Base-by-base conservation (phyloP, 225 moss, liverwort and hornwort species). In the Climacium dendroides region DNA sequence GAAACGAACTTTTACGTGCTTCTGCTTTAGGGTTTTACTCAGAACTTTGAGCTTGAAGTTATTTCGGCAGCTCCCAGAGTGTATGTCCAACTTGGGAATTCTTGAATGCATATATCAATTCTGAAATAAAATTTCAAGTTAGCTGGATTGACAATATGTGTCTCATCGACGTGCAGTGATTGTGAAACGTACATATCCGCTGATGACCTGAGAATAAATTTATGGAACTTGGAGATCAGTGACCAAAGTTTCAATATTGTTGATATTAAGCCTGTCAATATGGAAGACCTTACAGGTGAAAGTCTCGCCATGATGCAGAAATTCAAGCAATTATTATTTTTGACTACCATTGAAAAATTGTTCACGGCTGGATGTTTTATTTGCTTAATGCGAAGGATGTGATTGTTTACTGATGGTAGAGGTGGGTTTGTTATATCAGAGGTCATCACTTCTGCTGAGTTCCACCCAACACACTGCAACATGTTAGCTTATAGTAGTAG, bases 241-340 rank as follows among this genome's bases (percentile, higher is more conserved):
- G 98, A 98, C 91, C 98, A 98, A 95, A 98, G 97, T 91, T 98
- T 98, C 85, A 98, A 98, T 89, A 98, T 98, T 94, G 98, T 97
- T 92, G 98, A 98, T 93, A 98, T 98, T 84, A 98, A 98, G 86
- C 98, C 97, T 83, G 98, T 95, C 92, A 98, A 98, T 90, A 98
- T 98, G 98, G 98, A 98, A 90, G 98, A 98, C 87, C 95, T 98
- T 76, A 98, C 98, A 93, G 97, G 98, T 98, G 83, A 83, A 39
- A 83, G 67, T 20, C 69, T 87, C 66, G 65, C 73, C 66, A 32
- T 39, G 47, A 64, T 43, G 59, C 53, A 67, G 66, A 58, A 64
- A 45, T 37, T 81, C 28, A 35, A 60, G 50, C 54, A 47, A 29
- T 79, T 80, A 12, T 57, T 52, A 18, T 60, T 81, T 79, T 70